A percentile compares a stretch with the other conserved stretches of the same genome.
phyloP scores from a whole-genome alignment of 805 yeast species.

The Myxozyma vanderwaltii region DNA sequence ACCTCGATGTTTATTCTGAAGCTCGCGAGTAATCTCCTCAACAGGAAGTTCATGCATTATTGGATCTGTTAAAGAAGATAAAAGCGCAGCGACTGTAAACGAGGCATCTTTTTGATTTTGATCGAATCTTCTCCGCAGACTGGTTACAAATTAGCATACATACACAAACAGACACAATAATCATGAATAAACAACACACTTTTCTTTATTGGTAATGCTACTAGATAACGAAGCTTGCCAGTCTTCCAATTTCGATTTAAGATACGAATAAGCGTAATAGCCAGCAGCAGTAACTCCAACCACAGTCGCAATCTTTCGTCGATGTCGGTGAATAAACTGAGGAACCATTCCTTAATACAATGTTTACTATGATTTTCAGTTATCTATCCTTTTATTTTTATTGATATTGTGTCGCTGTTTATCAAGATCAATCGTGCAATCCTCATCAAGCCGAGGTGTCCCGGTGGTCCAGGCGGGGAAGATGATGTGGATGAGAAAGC shows the following conservation, averaged over 20 bases:
- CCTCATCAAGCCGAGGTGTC: no score
- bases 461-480: neutral
- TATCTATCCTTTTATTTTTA: neutral
- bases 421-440: no score
- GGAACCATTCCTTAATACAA: neutral
- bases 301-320: conserved; percentile 22
- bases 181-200: conserved; percentile 9
- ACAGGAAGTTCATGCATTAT: conserved; percentile 65
- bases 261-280: conserved; percentile 13
- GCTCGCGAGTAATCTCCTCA: conserved; percentile 59
- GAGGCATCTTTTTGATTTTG: conserved; percentile 92
- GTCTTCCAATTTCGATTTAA: conserved; percentile 18
- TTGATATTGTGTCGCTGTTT: neutral
- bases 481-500: no score
- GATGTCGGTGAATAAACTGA: conserved; percentile 27
- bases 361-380: neutral
- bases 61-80: conserved; percentile 73
- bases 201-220: conserved; percentile 17
- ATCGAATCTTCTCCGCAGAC: conserved; percentile 74
- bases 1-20: neutral
- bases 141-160: conserved; percentile 6
- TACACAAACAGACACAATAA: neutral
- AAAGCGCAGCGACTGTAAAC: conserved; percentile 76
- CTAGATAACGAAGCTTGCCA: conserved; percentile 24
- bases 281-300: conserved; percentile 25